Base-by-base conservation (phyloP, 257 asterid genomes). In the Leptodermis oblonga region DNA sequence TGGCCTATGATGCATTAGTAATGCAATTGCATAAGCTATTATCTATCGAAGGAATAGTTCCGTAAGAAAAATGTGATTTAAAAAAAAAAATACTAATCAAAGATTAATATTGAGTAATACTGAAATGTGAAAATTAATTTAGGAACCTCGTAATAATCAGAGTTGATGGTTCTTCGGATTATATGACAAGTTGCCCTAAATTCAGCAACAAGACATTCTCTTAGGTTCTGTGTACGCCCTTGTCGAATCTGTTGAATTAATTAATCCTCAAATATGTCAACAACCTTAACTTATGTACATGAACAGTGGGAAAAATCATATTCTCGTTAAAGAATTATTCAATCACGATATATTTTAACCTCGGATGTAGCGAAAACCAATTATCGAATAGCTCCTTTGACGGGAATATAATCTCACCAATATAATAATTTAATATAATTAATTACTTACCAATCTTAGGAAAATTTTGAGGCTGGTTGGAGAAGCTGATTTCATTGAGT, bases 401-500 rank as follows among this genome's bases (percentile, higher is more conserved):
- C n/a, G n/a, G n/a, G n/a, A n/a, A n/a, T 46, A 18, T 46, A 1
- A 5, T 4, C 6, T 20, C 7, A 51, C 5, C 22, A 51, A 51
- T 51, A 1, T 51, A 17, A 45, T 10, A 46, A 46, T n/a, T 46
- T 46, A 7, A 15, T 13, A 15, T 46, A 15, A 3, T 49, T 3
- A 20, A 1, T 46, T 45, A 20, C 0, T 68, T 71, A 76, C 76
- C 70, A 70, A 49, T 53, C 65, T 30, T 2, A 71, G 68, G 36
- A 72, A 26, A 42, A 74, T 31, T 43, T 71, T 71, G 59, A 76
- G 76, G 39, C 76, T 71, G 41, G 76, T 71, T 59, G 80, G 80
- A 66, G 80, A 76, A 28, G 61, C 66, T 1, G 62, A 71, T 22
- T 58, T 71, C 45, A 76, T 71, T 1, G 61, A 65, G 26, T 59